A percentile compares a stretch with the other conserved stretches of the same genome.
Conservation (phyloP, 768 basidiomycete genomes). For the Macrolepiota fuliginosa region DNA sequence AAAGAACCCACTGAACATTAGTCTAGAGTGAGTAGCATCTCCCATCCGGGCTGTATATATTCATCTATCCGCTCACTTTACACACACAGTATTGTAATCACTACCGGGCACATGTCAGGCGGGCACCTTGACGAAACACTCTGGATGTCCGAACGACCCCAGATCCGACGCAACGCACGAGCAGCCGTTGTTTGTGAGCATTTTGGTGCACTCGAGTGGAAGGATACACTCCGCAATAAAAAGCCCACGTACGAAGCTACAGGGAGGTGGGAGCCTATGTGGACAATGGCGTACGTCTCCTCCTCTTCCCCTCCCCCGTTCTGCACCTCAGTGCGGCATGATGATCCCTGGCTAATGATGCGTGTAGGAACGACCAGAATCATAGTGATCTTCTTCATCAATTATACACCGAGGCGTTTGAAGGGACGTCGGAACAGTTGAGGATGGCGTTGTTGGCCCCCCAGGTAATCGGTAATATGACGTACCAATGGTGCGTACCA, state of each 20-base stretch:
- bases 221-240: constrained; percentile 21
- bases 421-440: constrained; percentile 22
- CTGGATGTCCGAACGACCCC: constrained; percentile 26
- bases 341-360: background rate
- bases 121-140: constrained; percentile 24
- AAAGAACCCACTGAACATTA: constrained; percentile 22
- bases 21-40: constrained; percentile 22
- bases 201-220: constrained; percentile 29
- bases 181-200: constrained; percentile 29
- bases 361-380: constrained; percentile 21
- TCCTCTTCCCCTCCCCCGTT: too few species aligned
- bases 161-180: constrained; percentile 23
- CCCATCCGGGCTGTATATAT: background rate
- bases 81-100: constrained; percentile 24
- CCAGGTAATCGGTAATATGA: constrained; percentile 19
- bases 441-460: constrained; percentile 29
- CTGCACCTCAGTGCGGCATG: background rate
- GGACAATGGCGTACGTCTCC: constrained; percentile 28
- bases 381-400: constrained; percentile 21
- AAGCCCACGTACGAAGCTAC: constrained; percentile 24
- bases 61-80: background rate
- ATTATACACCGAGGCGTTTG: constrained; percentile 25
- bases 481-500: constrained; percentile 19
- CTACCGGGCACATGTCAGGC: constrained; percentile 28
- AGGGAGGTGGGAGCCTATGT: constrained; percentile 28